A percentile compares a stretch with the other conserved stretches of the same genome.
Conservation (phyloP, 2,329 filamentous ascomycete species). For the Scolecobasidium constrictum region DNA sequence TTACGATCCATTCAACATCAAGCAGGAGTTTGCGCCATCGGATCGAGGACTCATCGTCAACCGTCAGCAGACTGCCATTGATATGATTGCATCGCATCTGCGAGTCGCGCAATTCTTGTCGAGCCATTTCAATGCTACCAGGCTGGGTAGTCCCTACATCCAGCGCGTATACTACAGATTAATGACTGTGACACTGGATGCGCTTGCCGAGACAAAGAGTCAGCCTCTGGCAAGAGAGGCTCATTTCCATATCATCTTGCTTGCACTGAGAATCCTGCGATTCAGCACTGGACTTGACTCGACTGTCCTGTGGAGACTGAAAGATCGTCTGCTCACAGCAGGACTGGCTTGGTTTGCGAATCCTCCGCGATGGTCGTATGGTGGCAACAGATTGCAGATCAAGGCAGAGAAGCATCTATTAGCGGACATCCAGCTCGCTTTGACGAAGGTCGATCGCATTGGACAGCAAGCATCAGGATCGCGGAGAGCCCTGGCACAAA, state of each 20-base stretch:
- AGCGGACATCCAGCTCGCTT: conserved; percentile 56
- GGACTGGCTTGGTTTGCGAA: conserved; percentile 76
- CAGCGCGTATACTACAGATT: conserved; percentile 75
- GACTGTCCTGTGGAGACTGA: conserved; percentile 66
- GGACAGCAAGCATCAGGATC: conserved; percentile 37
- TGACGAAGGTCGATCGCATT: conserved; percentile 54
- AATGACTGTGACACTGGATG: conserved; percentile 66
- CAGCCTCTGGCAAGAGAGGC: conserved; percentile 87
- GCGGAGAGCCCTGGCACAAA: conserved; percentile 58
- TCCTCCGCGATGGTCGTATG: conserved; percentile 70
- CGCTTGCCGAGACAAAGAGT: conserved; percentile 56
- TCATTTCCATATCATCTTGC: conserved; percentile 79
- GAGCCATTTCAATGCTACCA: conserved; percentile 89
- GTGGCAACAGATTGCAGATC: conserved; percentile 83
- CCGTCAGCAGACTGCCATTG: conserved; percentile 68
- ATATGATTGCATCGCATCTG: conserved; percentile 76
- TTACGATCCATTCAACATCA: conserved; percentile 79
- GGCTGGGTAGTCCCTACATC: conserved; percentile 72
- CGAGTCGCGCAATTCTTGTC: conserved; percentile 78
- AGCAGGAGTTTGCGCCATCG: conserved; percentile 85
- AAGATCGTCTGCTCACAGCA: conserved; percentile 79
- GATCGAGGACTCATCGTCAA: conserved; percentile 65
- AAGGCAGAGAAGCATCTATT: conserved; percentile 85
- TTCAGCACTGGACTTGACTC: conserved; percentile 55
- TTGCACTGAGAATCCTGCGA: conserved; percentile 67